These are phyloP conservation scores for Neofusicoccum ribis DNA, from an alignment of 2,329 filamentous ascomycete genomes.

Conservation along the genomic window DNA sequence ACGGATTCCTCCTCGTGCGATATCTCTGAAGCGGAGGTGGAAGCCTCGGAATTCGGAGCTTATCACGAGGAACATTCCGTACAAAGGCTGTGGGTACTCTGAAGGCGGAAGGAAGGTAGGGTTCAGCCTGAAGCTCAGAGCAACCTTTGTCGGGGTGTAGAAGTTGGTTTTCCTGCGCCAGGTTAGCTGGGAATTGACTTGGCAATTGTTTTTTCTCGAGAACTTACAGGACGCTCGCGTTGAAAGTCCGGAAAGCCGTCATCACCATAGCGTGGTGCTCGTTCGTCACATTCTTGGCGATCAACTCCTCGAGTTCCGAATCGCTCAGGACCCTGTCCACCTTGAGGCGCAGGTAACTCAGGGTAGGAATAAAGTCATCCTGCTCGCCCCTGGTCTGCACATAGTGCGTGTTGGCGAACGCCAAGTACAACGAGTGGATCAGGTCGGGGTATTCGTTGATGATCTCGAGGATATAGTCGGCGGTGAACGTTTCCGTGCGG, in stretches of 20 bases:
- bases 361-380: constrained; percentile 69
- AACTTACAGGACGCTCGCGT: constrained; percentile 69
- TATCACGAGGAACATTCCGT: constrained; percentile 98
- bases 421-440: constrained; percentile 83
- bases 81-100: constrained; percentile 91
- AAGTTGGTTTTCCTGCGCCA: constrained; percentile 78
- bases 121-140: constrained; percentile 91
- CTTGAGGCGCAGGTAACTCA: constrained; percentile 66
- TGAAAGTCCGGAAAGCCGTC: constrained; percentile 95
- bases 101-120: constrained; percentile 83
- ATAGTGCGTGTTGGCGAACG: constrained; percentile 86
- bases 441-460: constrained; percentile 87
- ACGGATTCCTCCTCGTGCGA: constrained; percentile 93
- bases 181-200: background rate
- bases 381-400: constrained; percentile 64
- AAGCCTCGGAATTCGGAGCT: constrained; percentile 96
- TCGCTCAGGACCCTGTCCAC: constrained; percentile 59
- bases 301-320: constrained; percentile 39
- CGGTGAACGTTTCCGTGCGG: constrained; percentile 94
- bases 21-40: constrained; percentile 95
- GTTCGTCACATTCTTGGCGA: constrained; percentile 55
- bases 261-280: constrained; percentile 99
- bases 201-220: too few relatives aligned
- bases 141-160: constrained; percentile 97
- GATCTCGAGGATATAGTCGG: constrained; percentile 97